Evolutionary conservation across 1,139 yeast species (phyloP).

Genomic region (Yamadazyma songkhlaensis): DNA sequence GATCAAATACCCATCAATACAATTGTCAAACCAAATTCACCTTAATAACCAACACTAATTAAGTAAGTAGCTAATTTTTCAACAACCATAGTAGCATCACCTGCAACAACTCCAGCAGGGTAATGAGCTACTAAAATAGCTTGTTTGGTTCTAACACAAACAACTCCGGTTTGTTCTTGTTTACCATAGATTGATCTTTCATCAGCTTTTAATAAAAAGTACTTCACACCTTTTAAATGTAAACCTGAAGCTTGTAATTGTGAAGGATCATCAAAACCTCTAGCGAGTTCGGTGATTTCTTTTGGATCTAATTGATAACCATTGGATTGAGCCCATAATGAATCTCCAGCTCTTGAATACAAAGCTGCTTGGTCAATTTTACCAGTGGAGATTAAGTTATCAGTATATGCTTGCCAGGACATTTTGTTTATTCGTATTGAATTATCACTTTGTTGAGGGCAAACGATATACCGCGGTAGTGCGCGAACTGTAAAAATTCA

Average conservation of each 20-base stretch:
- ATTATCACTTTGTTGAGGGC: conserved; percentile 2
- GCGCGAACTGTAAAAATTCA: neutral
- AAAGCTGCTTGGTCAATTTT: conserved; percentile 90
- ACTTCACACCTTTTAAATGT: conserved; percentile 81
- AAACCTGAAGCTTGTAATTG: conserved; percentile 81
- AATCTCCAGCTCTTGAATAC: conserved; percentile 91
- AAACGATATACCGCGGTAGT: conserved; percentile 2
- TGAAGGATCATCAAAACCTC: conserved; percentile 78
- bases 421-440: conserved; percentile 13
- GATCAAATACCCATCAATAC: too few relatives aligned
- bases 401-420: conserved; percentile 82
- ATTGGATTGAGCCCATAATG: conserved; percentile 88
- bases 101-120: conserved; percentile 86
- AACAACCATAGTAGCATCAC: conserved; percentile 91
- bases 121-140: conserved; percentile 93
- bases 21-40: too few relatives aligned
- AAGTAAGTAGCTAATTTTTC: conserved; percentile 95
- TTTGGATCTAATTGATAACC: conserved; percentile 63
- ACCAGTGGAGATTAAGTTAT: conserved; percentile 80
- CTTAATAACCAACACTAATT: conserved; percentile 79
- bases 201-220: conserved; percentile 85
- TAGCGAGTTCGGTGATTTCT: conserved; percentile 73
- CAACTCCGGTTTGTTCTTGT: conserved; percentile 79
- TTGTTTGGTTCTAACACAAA: conserved; percentile 91
- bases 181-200: conserved; percentile 94